A percentile compares a stretch with the other conserved stretches of the same genome.
Conservation (phyloP, 2,329 filamentous ascomycete genomes). For the Ophiostoma populinum region DNA sequence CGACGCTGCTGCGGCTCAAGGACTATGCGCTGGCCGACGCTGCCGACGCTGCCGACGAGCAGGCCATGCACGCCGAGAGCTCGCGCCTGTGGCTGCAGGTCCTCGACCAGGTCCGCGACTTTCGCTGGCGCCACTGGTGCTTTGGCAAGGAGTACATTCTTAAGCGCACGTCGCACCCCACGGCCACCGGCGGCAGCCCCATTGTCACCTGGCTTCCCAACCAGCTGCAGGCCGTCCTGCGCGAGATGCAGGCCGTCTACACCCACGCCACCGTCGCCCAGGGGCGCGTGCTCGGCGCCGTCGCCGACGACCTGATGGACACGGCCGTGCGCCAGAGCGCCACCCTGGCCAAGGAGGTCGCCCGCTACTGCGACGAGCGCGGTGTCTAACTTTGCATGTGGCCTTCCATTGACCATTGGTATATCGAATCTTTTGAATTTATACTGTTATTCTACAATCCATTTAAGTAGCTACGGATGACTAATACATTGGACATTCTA, state of each 20-base stretch:
- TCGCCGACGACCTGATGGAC: conserved; percentile 47
- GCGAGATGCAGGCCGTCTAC: conserved; percentile 47
- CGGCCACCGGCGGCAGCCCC: conserved; percentile 63
- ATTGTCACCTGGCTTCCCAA: conserved; percentile 78
- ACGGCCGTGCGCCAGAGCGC: conserved; percentile 44
- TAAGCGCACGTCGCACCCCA: conserved; percentile 58
- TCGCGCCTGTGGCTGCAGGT: conserved; percentile 44
- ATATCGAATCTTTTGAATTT: no score
- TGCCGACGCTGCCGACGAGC: conserved; percentile 11
- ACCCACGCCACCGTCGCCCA: neutral
- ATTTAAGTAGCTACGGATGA: no score
- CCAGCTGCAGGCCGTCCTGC: conserved; percentile 58
- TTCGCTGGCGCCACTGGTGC: conserved; percentile 73
- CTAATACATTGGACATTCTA: no score
- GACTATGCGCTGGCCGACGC: conserved; percentile 33
- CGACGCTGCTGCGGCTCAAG: conserved; percentile 33
- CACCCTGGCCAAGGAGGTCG: conserved; percentile 54
- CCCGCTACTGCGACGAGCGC: conserved; percentile 54
- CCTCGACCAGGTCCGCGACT: conserved; percentile 62
- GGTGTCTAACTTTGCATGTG: conserved; percentile 24
- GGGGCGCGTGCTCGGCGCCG: conserved; percentile 24
- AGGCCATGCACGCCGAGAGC: conserved; percentile 26
- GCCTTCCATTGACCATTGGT: no score
- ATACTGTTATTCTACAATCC: no score
- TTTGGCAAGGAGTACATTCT: conserved; percentile 75